Conservation (phyloP, 306 rosid species). For the Cicer arietinum region DNA sequence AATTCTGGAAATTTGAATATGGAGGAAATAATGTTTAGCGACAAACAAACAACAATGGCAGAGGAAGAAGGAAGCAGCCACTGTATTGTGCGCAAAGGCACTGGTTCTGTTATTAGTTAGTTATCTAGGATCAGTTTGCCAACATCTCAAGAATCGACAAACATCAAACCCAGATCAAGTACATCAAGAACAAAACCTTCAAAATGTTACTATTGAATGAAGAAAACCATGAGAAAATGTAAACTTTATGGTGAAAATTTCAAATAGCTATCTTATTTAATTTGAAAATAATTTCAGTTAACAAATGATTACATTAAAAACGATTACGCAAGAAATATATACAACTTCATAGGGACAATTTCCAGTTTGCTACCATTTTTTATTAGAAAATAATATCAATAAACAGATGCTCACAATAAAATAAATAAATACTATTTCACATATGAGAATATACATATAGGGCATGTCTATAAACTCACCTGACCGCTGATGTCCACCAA, state of each 20-base stretch:
- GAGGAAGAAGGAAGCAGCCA: no score
- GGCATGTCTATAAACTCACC: slow-evolving; percentile 59
- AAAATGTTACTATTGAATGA: slow-evolving; percentile 10
- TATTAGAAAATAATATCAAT: slow-evolving; percentile 11
- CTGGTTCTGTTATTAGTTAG: no score
- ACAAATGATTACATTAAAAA: slow-evolving; percentile 24
- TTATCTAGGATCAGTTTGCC: slow-evolving; percentile 1
- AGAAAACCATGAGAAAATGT: slow-evolving; percentile 3
- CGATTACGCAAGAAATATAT: background rate
- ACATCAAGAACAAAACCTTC: background rate
- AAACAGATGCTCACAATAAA: slow-evolving; percentile 14
- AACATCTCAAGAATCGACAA: slow-evolving; percentile 28
- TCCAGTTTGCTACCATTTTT: slow-evolving; percentile 33
- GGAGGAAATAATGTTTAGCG: no score
- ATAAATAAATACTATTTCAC: slow-evolving; percentile 2
- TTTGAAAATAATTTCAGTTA: slow-evolving; percentile 17
- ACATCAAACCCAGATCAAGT: slow-evolving; percentile 6
- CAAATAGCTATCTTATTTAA: slow-evolving; percentile 37
- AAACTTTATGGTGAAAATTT: background rate
- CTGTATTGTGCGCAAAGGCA: no score
- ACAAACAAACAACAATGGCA: no score
- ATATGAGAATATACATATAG: slow-evolving; percentile 12
- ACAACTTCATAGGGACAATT: slow-evolving; percentile 13
- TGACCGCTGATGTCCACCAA: slow-evolving; percentile 81
- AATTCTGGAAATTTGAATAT: no score